Base-by-base conservation (phyloP, 2,329 filamentous ascomycete species). In the Diaporthe aspalathi region DNA sequence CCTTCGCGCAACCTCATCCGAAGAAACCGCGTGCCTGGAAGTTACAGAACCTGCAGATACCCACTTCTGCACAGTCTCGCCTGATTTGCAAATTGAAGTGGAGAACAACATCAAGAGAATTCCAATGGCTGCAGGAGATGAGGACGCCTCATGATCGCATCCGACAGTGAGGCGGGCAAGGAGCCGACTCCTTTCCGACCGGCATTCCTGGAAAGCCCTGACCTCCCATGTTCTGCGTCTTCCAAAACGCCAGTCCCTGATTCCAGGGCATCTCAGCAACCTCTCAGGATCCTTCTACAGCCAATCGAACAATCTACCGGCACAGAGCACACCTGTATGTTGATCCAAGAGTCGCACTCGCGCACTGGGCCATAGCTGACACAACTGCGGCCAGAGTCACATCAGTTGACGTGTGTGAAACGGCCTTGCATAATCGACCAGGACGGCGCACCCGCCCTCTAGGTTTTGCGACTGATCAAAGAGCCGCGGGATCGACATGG, bases 21-120 rank as follows among this genome's bases (percentile, higher is more conserved):
- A n/a, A n/a, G 50, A 50, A 49, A 16, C 52, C 52, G 52, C 40
- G 52, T 45, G 47, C 29, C 16, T 65, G 4, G 17, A 14, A 32
- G 27, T 65, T 38, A 38, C 60, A 60, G n/a, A 68, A 60, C 53
- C 20, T 43, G 67, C 50, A 38, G 60, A 65, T 65, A 68, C 35
- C 67, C 67, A 68, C 67, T 68, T 68, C 66, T 68, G 52, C 52
- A 32, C n/a, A 38, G 32, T 24, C 50, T 68, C 52, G 16, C 22
- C 66, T 57, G 35, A 53, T 16, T 56, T 50, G 22, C 14, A 60
- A 60, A 50, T 68, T 60, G 67, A 17, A 32, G 67, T 68, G 67
- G 67, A 43, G 53, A 68, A 43, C 43, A 52, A 53, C 35, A 52
- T 68, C 53, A 32, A 27, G 67, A 52, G 32, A n/a, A 50, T 17